Base-by-base conservation (phyloP, 176 grass and related monocot genomes). In the Oryza brachyantha region DNA sequence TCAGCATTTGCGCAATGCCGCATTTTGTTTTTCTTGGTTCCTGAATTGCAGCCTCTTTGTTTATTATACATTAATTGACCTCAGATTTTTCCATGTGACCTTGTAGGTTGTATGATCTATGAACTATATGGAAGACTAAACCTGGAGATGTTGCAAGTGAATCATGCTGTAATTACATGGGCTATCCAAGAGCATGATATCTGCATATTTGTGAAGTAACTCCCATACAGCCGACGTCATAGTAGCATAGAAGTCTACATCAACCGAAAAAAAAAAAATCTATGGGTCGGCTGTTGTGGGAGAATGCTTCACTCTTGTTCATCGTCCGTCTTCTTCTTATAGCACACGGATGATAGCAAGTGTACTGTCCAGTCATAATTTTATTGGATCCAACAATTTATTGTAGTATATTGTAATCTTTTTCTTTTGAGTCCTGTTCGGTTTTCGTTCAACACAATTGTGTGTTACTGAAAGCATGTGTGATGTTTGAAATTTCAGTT, bases 341-440 rank as follows among this genome's bases (percentile, higher is more conserved):
- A 74, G 43, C 37, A 73, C 13, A n/a, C 45, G 28, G 76, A 80
- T 26, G 84, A 74, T 66, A 54, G 13, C 77, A 74, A 42, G 32
- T 84, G 66, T 78, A 72, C 66, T 72, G 45, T 52, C 43, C 26
- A 62, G 40, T 72, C 66, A 29, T 85, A 70, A 78, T 72, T 85
- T 78, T 65, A 64, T 85, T 85, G 83, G 24, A 85, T 78, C 52
- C 66, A 85, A 32, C 67, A 70, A 64, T 78, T 84, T 84, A 71
- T 78, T 71, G 74, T 78, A 75, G 71, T 67, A 78, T 85, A 78
- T 63, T 59, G 65, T 84, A 61, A 68, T 84, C 63, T 62, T 69
- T 62, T 69, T 59, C 10, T 14, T 43, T 59, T 5, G 16, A n/a
- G 40, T 17, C 29, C 36, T 81, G 39, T 70, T 85, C 42, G 25